phyloP scores from a whole-genome alignment of 768 basidiomycete genomes.

The Suillus bovinus region DNA sequence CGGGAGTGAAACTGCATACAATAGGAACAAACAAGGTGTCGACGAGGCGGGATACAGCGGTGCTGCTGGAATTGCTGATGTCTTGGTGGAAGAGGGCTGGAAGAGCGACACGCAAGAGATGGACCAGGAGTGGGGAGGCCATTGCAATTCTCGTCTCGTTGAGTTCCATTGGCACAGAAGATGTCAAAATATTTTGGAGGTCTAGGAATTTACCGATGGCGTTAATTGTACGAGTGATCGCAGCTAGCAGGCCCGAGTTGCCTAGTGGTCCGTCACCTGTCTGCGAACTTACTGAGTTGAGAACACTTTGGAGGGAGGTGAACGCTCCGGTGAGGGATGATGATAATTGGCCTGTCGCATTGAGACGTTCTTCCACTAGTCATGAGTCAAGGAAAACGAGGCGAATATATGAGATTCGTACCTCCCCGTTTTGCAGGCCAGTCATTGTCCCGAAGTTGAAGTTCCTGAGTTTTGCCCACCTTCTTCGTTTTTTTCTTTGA shows the following conservation, averaged over 20 bases:
- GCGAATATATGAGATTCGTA: background rate
- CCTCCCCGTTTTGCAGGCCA: conserved; percentile 26
- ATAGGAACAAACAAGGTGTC: conserved; percentile 23
- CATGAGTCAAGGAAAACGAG: background rate
- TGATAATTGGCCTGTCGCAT: conserved; percentile 20
- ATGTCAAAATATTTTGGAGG: background rate
- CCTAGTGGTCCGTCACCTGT: background rate
- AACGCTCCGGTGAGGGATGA: conserved; percentile 26
- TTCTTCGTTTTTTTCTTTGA: conserved; percentile 31
- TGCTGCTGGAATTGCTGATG: conserved; percentile 9
- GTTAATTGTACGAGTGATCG: conserved; percentile 14
- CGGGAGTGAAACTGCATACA: conserved; percentile 11
- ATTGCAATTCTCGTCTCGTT: conserved; percentile 21
- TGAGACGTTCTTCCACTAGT: conserved; percentile 22
- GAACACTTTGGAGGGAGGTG: conserved; percentile 21
- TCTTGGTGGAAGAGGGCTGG: conserved; percentile 18
- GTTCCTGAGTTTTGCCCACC: conserved; percentile 18
- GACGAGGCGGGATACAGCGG: conserved; percentile 19
- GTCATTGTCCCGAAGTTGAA: conserved; percentile 5
- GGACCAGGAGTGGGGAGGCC: conserved; percentile 25
- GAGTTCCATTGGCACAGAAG: conserved; percentile 12
- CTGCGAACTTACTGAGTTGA: conserved; percentile 10
- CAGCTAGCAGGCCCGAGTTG: conserved; percentile 20
- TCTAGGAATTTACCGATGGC: background rate
- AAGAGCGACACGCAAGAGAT: conserved; percentile 23